Percentiles rank a stretch among this genome's conserved stretches.
Conservation (phyloP, 495 filamentous ascomycete genomes). For the Hyaloscypha finlandica region DNA sequence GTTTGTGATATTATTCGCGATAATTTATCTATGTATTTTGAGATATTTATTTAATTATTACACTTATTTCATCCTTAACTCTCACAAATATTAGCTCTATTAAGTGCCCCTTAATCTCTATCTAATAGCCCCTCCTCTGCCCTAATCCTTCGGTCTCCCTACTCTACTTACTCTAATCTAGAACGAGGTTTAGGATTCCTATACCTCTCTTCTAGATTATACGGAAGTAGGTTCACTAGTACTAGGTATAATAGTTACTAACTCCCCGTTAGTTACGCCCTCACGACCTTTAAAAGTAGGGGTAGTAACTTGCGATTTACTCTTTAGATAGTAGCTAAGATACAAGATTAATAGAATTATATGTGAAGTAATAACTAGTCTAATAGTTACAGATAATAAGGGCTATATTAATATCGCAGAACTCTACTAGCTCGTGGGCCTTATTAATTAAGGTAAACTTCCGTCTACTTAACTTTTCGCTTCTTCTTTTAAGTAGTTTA, state of each 20-base stretch:
- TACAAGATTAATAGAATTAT: conserved; percentile 20
- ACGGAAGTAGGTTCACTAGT: conserved; percentile 17
- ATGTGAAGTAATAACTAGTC: conserved; percentile 14
- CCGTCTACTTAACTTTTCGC: conserved; percentile 18
- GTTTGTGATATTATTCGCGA: no score
- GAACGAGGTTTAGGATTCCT: background rate
- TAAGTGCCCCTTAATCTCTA: background rate
- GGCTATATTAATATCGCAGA: conserved; percentile 21
- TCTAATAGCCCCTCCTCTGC: conserved; percentile 2
- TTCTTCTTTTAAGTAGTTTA: conserved; percentile 13
- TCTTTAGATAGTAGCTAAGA: conserved; percentile 13
- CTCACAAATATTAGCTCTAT: no score
- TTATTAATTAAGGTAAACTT: conserved; percentile 1
- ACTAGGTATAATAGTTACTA: conserved; percentile 18
- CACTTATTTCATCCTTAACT: no score
- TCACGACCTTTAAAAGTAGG: conserved; percentile 7
- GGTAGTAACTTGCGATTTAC: background rate
- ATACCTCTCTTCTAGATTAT: conserved; percentile 11
- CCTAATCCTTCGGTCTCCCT: conserved; percentile 4
- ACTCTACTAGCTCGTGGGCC: conserved; percentile 14
- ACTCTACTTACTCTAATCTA: conserved; percentile 10
- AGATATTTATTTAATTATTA: no score
- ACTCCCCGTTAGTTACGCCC: conserved; percentile 3
- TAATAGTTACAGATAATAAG: conserved; percentile 11
- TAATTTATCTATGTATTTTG: no score